phyloP scores from a whole-genome alignment of 2,329 filamentous ascomycete genomes.

The Metarhizium rileyi region DNA sequence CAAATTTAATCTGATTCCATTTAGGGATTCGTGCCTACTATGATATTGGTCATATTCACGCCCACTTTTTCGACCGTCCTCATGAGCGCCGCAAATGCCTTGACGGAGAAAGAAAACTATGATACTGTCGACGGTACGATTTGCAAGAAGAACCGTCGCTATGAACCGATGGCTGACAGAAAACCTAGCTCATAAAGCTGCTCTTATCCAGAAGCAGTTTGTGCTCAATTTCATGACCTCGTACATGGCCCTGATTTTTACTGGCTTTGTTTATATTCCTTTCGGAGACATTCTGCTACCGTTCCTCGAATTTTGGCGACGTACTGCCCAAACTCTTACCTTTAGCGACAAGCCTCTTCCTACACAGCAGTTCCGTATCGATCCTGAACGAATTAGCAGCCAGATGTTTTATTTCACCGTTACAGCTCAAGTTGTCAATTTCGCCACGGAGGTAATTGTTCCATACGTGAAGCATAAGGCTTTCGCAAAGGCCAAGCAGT shows the following conservation, averaged over 20 bases:
- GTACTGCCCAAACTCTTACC: conserved; percentile 64
- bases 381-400: conserved; percentile 71
- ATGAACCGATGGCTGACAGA: conserved; percentile 6
- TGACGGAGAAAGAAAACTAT: conserved; percentile 87
- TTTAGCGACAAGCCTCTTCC: conserved; percentile 64
- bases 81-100: conserved; percentile 61
- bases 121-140: conserved; percentile 62
- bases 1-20: conserved; percentile 9
- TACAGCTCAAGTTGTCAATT: conserved; percentile 83
- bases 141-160: background rate
- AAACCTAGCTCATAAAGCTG: conserved; percentile 59
- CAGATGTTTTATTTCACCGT: conserved; percentile 96
- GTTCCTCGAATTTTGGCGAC: conserved; percentile 72
- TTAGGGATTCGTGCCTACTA: conserved; percentile 77
- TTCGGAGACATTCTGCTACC: conserved; percentile 79
- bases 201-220: conserved; percentile 87
- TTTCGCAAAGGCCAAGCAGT: conserved; percentile 69
- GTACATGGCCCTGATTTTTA: conserved; percentile 85
- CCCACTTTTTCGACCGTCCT: conserved; percentile 70
- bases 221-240: conserved; percentile 95
- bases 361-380: conserved; percentile 63
- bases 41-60: conserved; percentile 72
- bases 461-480: conserved; percentile 75
- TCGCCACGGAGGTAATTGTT: conserved; percentile 74
- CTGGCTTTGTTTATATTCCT: conserved; percentile 88